These are phyloP conservation scores for Polygonum aviculare DNA, from an alignment of 148 eudicot species.

Conservation along the genomic window DNA sequence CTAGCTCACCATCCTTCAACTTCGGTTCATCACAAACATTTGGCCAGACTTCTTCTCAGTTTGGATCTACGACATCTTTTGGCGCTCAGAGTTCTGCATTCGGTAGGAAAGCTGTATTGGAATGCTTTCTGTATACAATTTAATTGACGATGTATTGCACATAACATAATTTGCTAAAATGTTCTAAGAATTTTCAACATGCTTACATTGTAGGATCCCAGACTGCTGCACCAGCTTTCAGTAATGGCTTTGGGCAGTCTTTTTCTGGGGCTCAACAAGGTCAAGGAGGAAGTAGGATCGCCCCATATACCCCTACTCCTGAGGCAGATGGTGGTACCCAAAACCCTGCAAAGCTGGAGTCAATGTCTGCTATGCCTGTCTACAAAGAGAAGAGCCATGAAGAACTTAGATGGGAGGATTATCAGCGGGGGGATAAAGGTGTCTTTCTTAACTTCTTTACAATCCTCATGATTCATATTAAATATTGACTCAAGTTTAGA, in stretches of 20 bases:
- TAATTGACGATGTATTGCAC: background rate
- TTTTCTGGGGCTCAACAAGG: slow-evolving; percentile 60
- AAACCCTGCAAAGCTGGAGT: slow-evolving; percentile 66
- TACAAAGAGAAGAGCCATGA: slow-evolving; percentile 96
- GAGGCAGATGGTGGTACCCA: slow-evolving; percentile 44
- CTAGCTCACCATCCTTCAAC: slow-evolving; percentile 21
- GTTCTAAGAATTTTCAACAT: background rate
- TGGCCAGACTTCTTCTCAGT: slow-evolving; percentile 9
- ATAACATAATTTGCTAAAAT: background rate
- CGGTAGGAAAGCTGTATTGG: slow-evolving; percentile 14
- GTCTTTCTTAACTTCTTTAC: slow-evolving; percentile 4
- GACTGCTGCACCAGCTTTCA: slow-evolving; percentile 50
- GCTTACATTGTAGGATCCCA: slow-evolving; percentile 48
- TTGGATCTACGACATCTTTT: slow-evolving; percentile 17
- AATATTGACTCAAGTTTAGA: background rate
- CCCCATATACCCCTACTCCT: slow-evolving; percentile 53
- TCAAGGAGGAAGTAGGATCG: slow-evolving; percentile 72
- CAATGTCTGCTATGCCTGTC: slow-evolving; percentile 87
- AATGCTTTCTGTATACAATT: background rate
- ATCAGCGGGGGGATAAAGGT: slow-evolving; percentile 95
- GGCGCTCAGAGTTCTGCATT: slow-evolving; percentile 17
- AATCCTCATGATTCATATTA: background rate
- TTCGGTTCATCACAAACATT: background rate
- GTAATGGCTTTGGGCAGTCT: slow-evolving; percentile 62
- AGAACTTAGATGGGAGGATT: slow-evolving; percentile 98